Conservation (phyloP, 257 asterid genomes). For the Lantana camara region DNA sequence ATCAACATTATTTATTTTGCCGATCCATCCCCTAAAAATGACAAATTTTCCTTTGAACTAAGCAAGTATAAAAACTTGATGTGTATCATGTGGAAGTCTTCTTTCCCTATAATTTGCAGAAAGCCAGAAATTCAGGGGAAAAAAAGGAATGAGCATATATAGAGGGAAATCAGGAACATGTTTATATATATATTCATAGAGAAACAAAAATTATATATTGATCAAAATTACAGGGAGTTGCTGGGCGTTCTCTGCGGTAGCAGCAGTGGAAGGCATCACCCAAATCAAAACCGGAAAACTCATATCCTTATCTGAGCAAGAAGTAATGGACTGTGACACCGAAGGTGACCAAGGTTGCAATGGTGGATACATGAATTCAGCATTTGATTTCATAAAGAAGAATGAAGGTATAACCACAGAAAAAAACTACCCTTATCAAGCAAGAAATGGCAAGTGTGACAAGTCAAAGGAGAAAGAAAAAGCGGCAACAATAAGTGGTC, state of each 20-base stretch:
- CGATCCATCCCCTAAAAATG: too few relatives aligned
- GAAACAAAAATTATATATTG: too few relatives aligned
- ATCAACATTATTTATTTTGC: too few relatives aligned
- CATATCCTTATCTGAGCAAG: constrained; percentile 67
- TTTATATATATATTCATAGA: too few relatives aligned
- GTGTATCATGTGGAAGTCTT: too few relatives aligned
- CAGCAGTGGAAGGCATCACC: constrained; percentile 72
- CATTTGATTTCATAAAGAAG: constrained; percentile 45
- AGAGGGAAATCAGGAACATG: too few relatives aligned
- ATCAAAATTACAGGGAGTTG: constrained; percentile 52
- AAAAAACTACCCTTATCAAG: constrained; percentile 49
- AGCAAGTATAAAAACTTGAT: too few relatives aligned
- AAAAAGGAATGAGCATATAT: too few relatives aligned
- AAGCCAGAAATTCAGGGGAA: too few relatives aligned
- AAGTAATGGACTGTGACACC: constrained; percentile 64
- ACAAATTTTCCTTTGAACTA: too few relatives aligned
- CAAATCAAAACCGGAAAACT: constrained; percentile 58
- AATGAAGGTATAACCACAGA: constrained; percentile 56
- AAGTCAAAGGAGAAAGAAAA: constrained; percentile 10
- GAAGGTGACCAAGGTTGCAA: constrained; percentile 47
- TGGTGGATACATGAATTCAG: constrained; percentile 59
- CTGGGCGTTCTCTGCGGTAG: constrained; percentile 80
- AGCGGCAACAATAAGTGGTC: constrained; percentile 51
- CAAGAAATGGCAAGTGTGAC: constrained; percentile 40
- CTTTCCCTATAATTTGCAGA: too few relatives aligned